Base-by-base conservation (phyloP, 129 eudicot species). In the Ambrosia artemisiifolia region DNA sequence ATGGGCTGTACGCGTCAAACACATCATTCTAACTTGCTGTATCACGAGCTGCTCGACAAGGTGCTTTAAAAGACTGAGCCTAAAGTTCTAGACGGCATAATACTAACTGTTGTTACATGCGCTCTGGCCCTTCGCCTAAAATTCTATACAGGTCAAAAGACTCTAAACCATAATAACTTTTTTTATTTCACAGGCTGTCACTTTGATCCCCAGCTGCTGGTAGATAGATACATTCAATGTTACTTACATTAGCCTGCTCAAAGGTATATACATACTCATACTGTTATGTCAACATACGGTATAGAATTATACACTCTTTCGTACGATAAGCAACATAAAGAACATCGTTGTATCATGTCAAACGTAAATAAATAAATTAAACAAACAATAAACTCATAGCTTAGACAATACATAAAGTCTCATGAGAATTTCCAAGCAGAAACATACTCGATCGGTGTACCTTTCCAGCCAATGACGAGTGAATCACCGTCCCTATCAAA, bases 381-480 rank as follows among this genome's bases (percentile, higher is more conserved):
- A 38, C 68, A 72, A 49, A 55, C 67, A 54, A 12, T 42, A n/a
- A 66, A 30, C 67, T 40, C 17, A 6, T 63, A 43, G 20, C 75
- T 56, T 11, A 50, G 11, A 56, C 30, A 13, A 24, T 43, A 19
- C 43, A 47, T 28, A 12, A 46, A 59, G 28, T 55, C 35, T 77
- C 65, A 65, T n/a, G 64, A 42, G 50, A 86, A 82, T 61, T 68
- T 84, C 92, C 90, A 89, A 30, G 80, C 83, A 7, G 96, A 82
- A 62, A 84, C 63, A 38, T 70, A 75, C 33, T 60, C 54, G 47
- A 86, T 49, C 3, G 92, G 88, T 11, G 84, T 78, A 64, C 88
- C 92, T 69, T 86, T 89, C 96, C 96, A 89, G 56, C 92, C 88
- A 4, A 89, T 50, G 35, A 73, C 32, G 4, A 89, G 67, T 62